Evolutionary conservation across 306 rosid species (phyloP).

Genomic region (Argentina anserina): DNA sequence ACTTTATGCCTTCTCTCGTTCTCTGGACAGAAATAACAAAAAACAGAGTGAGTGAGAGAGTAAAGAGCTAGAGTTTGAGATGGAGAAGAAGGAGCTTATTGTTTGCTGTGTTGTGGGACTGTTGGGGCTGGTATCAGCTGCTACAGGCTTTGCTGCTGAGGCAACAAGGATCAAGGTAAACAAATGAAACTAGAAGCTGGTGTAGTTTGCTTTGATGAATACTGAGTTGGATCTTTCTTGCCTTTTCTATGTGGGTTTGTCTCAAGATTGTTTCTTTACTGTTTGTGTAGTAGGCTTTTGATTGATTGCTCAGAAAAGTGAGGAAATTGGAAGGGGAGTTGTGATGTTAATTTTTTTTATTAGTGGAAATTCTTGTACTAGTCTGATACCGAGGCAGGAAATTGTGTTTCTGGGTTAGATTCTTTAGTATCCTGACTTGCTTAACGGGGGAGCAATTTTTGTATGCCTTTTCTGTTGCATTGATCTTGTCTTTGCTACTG

Average conservation of each 20-base stretch:
- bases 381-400: neutral
- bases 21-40: constrained; percentile 3
- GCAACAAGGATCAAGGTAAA: constrained; percentile 74
- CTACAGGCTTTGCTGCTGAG: constrained; percentile 77
- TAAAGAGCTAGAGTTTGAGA: constrained; percentile 14
- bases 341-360: neutral
- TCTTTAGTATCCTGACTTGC: neutral
- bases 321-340: neutral
- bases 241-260: neutral
- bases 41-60: neutral
- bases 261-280: constrained; percentile 4
- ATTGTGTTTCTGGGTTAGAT: neutral
- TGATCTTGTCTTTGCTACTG: neutral
- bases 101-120: constrained; percentile 58
- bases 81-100: constrained; percentile 58
- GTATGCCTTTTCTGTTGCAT: too few relatives aligned
- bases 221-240: neutral
- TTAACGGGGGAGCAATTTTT: too few relatives aligned
- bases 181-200: neutral
- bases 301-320: constrained; percentile 11
- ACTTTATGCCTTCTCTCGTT: constrained; percentile 15
- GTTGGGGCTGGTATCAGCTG: constrained; percentile 67
- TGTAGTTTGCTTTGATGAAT: constrained; percentile 4
- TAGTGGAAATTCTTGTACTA: neutral
- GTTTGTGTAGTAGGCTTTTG: neutral